These are phyloP conservation scores for Colletotrichum orchidophilum DNA, from an alignment of 2,329 filamentous ascomycete genomes.

Conservation along the genomic window DNA sequence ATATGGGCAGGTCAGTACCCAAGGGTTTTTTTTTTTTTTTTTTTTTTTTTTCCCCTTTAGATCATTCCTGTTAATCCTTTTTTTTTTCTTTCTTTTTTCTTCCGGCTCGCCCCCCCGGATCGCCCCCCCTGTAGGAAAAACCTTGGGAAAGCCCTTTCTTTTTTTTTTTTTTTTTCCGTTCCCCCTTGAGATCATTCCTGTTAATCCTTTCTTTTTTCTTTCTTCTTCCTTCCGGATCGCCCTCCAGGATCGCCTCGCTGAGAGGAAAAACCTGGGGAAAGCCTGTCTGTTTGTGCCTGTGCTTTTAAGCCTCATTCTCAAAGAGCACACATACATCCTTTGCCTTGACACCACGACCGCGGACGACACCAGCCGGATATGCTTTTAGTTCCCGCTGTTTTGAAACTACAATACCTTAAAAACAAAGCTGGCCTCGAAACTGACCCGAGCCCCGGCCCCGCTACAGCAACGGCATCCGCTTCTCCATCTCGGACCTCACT, in stretches of 20 bases:
- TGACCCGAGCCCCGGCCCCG: slow-evolving; percentile 17
- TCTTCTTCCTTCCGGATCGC: neutral
- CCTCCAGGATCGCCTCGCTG: neutral
- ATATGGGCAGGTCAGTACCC: slow-evolving; percentile 65
- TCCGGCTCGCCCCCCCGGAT: neutral
- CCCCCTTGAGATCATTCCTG: too few relatives aligned
- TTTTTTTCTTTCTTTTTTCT: neutral
- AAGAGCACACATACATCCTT: neutral
- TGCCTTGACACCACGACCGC: neutral
- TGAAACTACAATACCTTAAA: neutral
- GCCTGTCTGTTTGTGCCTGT: neutral
- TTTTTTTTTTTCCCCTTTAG: too few relatives aligned
- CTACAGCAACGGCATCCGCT: slow-evolving; percentile 87
- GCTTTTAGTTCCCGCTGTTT: neutral
- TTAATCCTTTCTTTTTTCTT: neutral
- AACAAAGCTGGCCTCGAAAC: neutral
- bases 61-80: too few relatives aligned
- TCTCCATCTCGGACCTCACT: slow-evolving; percentile 86
- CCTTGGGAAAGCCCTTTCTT: too few relatives aligned
- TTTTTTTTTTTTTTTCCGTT: neutral
- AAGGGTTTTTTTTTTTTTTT: neutral
- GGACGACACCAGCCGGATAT: neutral
- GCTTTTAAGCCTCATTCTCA: neutral
- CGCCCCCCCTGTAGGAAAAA: too few relatives aligned
- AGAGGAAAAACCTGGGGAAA: neutral